phyloP scores from a whole-genome alignment of 1,284 basidiomycete species.

The Vanrija sp. region DNA sequence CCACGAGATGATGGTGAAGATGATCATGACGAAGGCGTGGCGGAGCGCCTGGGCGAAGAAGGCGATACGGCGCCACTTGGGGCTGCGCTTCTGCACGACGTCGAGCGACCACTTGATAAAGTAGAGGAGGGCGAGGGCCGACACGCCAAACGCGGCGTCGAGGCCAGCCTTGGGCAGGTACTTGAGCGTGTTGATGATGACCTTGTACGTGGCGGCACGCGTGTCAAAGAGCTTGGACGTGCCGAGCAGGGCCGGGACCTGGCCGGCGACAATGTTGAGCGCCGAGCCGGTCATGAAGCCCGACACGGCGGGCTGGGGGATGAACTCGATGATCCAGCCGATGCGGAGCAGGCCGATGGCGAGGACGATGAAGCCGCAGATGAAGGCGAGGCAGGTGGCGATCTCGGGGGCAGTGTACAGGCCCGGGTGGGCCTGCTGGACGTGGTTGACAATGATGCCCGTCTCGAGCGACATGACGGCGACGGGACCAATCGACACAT shows the following conservation, averaged over 20 bases:
- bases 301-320: conserved; percentile 71
- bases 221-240: conserved; percentile 71
- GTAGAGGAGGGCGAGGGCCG: conserved; percentile 63
- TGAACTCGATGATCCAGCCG: conserved; percentile 96
- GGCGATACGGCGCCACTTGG: conserved; percentile 65
- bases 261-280: conserved; percentile 77
- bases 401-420: conserved; percentile 67
- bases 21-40: conserved; percentile 79
- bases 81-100: conserved; percentile 61
- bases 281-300: conserved; percentile 81
- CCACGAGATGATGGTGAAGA: conserved; percentile 81
- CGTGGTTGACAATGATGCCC: conserved; percentile 69
- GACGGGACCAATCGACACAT: conserved; percentile 92
- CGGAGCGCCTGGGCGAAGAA: conserved; percentile 83
- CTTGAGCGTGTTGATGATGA: conserved; percentile 93
- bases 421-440: conserved; percentile 52
- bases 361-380: conserved; percentile 90
- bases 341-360: conserved; percentile 85
- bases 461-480: conserved; percentile 93
- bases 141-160: conserved; percentile 86
- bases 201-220: conserved; percentile 74
- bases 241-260: conserved; percentile 81
- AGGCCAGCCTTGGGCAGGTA: conserved; percentile 61
- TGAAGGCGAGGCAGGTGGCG: conserved; percentile 78
- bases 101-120: conserved; percentile 65